phyloP scores from a whole-genome alignment of 2,329 filamentous ascomycete genomes.

The Xylariaceae sp. region DNA sequence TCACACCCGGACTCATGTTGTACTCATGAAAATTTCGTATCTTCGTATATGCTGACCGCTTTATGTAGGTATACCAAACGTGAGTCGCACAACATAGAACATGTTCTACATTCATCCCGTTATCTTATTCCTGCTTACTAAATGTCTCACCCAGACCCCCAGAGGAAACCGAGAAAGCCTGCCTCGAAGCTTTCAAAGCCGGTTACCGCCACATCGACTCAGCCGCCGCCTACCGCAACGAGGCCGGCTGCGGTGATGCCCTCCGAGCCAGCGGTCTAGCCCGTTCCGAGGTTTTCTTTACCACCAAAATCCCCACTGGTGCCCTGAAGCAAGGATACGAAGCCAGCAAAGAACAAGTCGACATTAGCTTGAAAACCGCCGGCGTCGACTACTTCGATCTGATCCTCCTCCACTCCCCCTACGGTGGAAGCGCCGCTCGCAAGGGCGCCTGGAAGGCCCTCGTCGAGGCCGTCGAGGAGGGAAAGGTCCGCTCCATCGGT shows the following conservation, averaged over 20 bases:
- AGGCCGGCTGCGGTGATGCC: conserved; percentile 45
- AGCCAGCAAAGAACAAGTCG: conserved; percentile 58
- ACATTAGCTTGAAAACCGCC: conserved; percentile 58
- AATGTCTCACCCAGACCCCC: conserved; percentile 31
- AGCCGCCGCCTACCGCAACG: conserved; percentile 49
- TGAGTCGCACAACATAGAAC: conserved; percentile 30
- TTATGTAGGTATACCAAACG: conserved; percentile 50
- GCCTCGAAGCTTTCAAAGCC: conserved; percentile 44
- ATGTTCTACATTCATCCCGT: too few species aligned
- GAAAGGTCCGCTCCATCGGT: conserved; percentile 58
- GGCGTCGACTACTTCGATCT: conserved; percentile 65
- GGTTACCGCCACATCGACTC: conserved; percentile 57
- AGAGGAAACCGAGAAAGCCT: conserved; percentile 37
- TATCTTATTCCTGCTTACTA: conserved; percentile 10
- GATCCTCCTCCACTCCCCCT: conserved; percentile 59
- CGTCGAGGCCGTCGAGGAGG: conserved; percentile 59
- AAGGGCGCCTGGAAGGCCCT: conserved; percentile 60
- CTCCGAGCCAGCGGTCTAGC: conserved; percentile 41
- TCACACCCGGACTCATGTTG: too few species aligned
- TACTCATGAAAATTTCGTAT: not conserved
- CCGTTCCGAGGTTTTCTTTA: conserved; percentile 51
- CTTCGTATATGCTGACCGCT: not conserved
- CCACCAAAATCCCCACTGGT: conserved; percentile 49
- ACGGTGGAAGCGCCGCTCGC: conserved; percentile 51
- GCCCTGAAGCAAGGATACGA: conserved; percentile 50